A percentile compares a stretch with the other conserved stretches of the same genome.
Evolutionary conservation across 805 yeast species (phyloP).

Genomic region (Scheffersomyces lignosus): DNA sequence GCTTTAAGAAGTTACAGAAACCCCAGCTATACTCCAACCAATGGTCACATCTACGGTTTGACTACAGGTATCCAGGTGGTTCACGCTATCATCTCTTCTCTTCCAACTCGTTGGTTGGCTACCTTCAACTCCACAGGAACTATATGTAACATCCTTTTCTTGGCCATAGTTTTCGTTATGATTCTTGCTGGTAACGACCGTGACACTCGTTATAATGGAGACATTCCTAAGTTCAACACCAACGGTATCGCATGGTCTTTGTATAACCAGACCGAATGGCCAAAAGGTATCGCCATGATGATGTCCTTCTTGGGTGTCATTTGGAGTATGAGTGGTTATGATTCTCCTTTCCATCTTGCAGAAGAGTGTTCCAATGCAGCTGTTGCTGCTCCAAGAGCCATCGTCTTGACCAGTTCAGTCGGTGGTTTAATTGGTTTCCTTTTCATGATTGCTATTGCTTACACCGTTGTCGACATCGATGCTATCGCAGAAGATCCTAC

Average conservation of each 20-base stretch:
- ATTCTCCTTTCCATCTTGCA: conserved; percentile 72
- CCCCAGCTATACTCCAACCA: conserved; percentile 40
- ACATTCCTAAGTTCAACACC: conserved; percentile 48
- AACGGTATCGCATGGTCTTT: conserved; percentile 54
- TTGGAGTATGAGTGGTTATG: conserved; percentile 76
- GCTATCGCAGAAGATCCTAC: conserved; percentile 47
- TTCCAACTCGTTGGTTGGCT: conserved; percentile 58
- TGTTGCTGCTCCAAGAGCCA: conserved; percentile 66
- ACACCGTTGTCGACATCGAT: conserved; percentile 54
- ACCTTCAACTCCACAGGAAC: conserved; percentile 52
- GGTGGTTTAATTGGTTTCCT: conserved; percentile 60
- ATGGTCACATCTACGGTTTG: conserved; percentile 52
- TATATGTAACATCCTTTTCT: conserved; percentile 46
- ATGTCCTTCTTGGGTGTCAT: conserved; percentile 61
- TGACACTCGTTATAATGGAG: conserved; percentile 24
- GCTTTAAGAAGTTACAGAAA: conserved; percentile 47
- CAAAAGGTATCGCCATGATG: conserved; percentile 58
- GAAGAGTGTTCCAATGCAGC: conserved; percentile 70
- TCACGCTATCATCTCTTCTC: conserved; percentile 49
- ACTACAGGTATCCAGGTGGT: conserved; percentile 51
- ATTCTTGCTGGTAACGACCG: conserved; percentile 55
- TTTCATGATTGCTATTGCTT: conserved; percentile 60
- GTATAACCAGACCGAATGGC: conserved; percentile 60
- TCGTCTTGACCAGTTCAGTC: conserved; percentile 53
- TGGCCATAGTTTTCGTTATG: conserved; percentile 53